Evolutionary conservation across 169 alveolate genomes (phyloP), one percentile per base, ranked within the genome.

Genomic region (Eimeria brunetti): DNA sequence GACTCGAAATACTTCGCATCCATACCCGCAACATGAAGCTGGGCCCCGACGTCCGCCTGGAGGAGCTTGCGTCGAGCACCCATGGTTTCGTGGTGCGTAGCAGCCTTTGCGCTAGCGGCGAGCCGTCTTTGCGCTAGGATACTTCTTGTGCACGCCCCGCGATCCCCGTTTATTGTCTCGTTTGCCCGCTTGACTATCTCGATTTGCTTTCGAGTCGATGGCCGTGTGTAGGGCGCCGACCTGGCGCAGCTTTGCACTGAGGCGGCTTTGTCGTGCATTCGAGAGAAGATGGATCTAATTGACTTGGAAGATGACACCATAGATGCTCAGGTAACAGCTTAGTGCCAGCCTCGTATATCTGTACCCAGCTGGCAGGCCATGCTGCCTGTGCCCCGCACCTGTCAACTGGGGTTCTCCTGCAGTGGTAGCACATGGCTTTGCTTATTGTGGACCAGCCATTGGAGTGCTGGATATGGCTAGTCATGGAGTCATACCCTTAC

Each of bases 1-100:
- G 99, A 94, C 98, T 99, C 97, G 99, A 99, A 97, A 99, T 99
- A 81, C 97, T 99, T 80, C 97, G 99, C 88, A 99, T 99, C 93
- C 99, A 99, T 97, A 99, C 99, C 53, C 99, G 99, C 96, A 99
- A 99, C 97, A 99, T 99, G 99, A 99, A 99, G 96, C 98, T 99
- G 73, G 99, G 99, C 67, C 99, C 99, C 58, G 99, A 99, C 97
- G 99, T 99, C 89, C 99, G 99, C 97, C 98, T 99, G 71, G 99
- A 99, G 95, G 99, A 99, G 80, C 97, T 99, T 67, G 99, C 99
- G 22, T 99, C 99, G 71, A 99, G 98, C 96, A 99, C 99, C 8
- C 99, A 99, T 96, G 99, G 99, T 90, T 99, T 98, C 96, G 99
- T 99, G 30, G 99, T 98, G 96, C 51, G 92, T 60, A 46, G 58